Conservation (phyloP, 2,329 filamentous ascomycete species). For the Verticillium nubilum region DNA sequence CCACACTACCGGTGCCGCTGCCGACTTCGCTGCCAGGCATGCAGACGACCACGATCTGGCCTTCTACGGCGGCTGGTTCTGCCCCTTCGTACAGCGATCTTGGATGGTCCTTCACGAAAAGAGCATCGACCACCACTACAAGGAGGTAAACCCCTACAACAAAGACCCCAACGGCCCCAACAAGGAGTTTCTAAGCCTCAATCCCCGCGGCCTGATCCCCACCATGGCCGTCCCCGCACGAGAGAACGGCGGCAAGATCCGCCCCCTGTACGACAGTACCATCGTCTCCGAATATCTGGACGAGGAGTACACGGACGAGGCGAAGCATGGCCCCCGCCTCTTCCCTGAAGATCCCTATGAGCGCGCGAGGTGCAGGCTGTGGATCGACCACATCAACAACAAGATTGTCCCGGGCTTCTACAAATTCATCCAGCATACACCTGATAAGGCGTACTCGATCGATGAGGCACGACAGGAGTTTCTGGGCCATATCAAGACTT, state of each 20-base stretch:
- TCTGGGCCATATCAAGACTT: constrained; percentile 50
- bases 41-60: constrained; percentile 47
- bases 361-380: constrained; percentile 60
- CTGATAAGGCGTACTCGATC: constrained; percentile 41
- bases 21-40: constrained; percentile 39
- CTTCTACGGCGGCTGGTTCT: constrained; percentile 74
- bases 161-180: constrained; percentile 49
- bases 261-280: constrained; percentile 66
- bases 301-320: constrained; percentile 54
- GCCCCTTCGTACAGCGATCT: constrained; percentile 61
- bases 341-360: constrained; percentile 59
- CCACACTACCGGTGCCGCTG: constrained; percentile 43
- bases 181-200: constrained; percentile 55
- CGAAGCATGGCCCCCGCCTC: constrained; percentile 37
- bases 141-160: constrained; percentile 74
- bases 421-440: constrained; percentile 51
- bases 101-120: constrained; percentile 75
- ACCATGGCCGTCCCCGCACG: constrained; percentile 50
- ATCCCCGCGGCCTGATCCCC: constrained; percentile 71
- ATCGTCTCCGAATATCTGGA: constrained; percentile 74
- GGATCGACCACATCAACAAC: constrained; percentile 66
- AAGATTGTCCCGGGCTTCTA: constrained; percentile 67
- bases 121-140: constrained; percentile 66
- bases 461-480: constrained; percentile 54
- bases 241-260: constrained; percentile 26